Evolutionary conservation across 2,329 filamentous ascomycete genomes (phyloP).

Genomic region (Chrysoporthe cubensis): DNA sequence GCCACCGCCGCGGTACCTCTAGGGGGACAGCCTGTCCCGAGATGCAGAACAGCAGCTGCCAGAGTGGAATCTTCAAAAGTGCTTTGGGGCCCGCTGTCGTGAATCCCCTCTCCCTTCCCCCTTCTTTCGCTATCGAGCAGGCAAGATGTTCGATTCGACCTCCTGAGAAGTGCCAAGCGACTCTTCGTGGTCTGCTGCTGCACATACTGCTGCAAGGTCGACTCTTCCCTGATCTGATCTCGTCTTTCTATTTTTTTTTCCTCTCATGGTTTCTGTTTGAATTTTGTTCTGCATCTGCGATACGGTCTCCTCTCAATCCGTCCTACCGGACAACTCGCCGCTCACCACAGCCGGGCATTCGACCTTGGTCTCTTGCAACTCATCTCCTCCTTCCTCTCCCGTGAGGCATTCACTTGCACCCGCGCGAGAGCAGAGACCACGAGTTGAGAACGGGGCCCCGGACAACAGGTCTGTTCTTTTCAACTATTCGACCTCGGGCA

Average conservation of each 20-base stretch:
- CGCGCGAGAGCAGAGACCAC: slow-evolving; percentile 36
- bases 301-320: slow-evolving; percentile 25
- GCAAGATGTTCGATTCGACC: slow-evolving; percentile 58
- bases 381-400: slow-evolving; percentile 30
- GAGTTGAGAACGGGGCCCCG: slow-evolving; percentile 31
- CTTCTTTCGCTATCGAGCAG: slow-evolving; percentile 54
- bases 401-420: slow-evolving; percentile 44
- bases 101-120: slow-evolving; percentile 37
- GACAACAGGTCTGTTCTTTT: background rate
- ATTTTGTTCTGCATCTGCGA: slow-evolving; percentile 16
- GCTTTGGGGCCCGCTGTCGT: slow-evolving; percentile 36
- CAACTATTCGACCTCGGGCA: slow-evolving; percentile 7
- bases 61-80: slow-evolving; percentile 41
- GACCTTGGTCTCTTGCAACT: slow-evolving; percentile 29
- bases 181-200: slow-evolving; percentile 59
- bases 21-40: background rate
- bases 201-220: slow-evolving; percentile 32
- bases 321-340: slow-evolving; percentile 23
- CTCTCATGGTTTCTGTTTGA: slow-evolving; percentile 28
- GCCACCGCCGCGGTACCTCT: slow-evolving; percentile 1
- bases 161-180: slow-evolving; percentile 57
- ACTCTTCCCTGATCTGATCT: slow-evolving; percentile 32
- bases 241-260: slow-evolving; percentile 37
- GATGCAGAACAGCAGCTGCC: background rate
- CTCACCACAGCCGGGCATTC: slow-evolving; percentile 29